phyloP scores from a whole-genome alignment of 768 basidiomycete species.

The Roridomyces roridus region DNA sequence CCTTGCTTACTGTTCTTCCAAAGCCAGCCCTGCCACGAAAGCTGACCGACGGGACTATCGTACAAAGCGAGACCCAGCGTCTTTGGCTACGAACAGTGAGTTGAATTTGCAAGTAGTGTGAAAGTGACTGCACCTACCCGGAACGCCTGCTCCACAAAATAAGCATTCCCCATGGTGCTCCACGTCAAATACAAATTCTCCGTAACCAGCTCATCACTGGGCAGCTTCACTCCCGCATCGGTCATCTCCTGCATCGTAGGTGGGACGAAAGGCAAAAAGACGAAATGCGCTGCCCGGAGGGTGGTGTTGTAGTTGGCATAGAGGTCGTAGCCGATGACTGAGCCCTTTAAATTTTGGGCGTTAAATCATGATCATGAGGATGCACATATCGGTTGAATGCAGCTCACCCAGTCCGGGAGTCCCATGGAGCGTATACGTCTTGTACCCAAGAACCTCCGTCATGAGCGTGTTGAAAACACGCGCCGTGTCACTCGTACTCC shows the following conservation, averaged over 20 bases:
- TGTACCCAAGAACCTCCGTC: conserved; percentile 32
- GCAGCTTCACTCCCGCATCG: neutral
- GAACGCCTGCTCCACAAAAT: neutral
- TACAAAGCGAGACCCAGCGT: conserved; percentile 29
- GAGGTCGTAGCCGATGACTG: conserved; percentile 2
- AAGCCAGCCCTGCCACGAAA: conserved; percentile 32
- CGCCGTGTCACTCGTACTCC: conserved; percentile 28
- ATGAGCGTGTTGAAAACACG: conserved; percentile 34
- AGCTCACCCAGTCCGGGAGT: too few relatives aligned
- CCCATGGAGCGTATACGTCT: conserved; percentile 27
- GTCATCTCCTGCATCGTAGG: conserved; percentile 7
- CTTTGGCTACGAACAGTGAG: conserved; percentile 15
- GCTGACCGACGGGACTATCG: conserved; percentile 30
- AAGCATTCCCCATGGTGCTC: neutral
- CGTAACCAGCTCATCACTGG: neutral
- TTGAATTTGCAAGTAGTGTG: neutral
- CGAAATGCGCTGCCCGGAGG: conserved; percentile 18
- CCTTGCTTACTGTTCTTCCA: conserved; percentile 13
- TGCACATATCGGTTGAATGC: too few relatives aligned
- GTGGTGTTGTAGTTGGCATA: conserved; percentile 7
- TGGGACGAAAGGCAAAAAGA: conserved; percentile 16
- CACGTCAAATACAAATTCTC: neutral
- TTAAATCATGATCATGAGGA: too few relatives aligned
- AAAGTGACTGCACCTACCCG: neutral
- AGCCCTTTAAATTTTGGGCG: too few relatives aligned